These are phyloP conservation scores for Ganoderma boninense DNA, from an alignment of 1,284 basidiomycete genomes.

Conservation along the genomic window DNA sequence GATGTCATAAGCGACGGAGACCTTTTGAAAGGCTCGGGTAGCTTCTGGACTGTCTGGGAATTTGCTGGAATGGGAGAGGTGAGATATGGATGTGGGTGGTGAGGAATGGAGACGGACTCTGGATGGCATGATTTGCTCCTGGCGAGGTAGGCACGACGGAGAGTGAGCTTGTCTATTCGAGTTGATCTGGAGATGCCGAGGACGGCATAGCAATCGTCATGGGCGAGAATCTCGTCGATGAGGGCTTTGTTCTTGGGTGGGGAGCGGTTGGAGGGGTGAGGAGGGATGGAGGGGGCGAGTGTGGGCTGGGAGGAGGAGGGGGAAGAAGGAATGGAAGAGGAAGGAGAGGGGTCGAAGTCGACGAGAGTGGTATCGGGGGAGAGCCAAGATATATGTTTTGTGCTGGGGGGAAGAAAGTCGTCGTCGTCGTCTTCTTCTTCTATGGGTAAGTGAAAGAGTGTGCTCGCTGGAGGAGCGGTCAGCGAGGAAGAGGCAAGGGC, in stretches of 20 bases:
- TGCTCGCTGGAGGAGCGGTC: conserved; percentile 49
- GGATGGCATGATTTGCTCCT: conserved; percentile 84
- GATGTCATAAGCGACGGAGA: conserved; percentile 84
- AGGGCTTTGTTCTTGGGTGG: conserved; percentile 40
- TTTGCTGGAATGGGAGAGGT: conserved; percentile 60
- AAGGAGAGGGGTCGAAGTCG: background rate
- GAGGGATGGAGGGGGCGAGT: conserved; percentile 28
- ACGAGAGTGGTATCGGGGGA: background rate
- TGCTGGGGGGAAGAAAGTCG: conserved; percentile 39
- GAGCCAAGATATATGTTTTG: conserved; percentile 58
- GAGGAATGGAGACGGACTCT: conserved; percentile 62
- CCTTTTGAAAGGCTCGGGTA: conserved; percentile 86
- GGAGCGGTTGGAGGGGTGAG: conserved; percentile 28
- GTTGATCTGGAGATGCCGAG: conserved; percentile 67
- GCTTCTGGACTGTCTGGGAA: conserved; percentile 80
- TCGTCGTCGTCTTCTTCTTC: conserved; percentile 58
- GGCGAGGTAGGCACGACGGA: conserved; percentile 80
- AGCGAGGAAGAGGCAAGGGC: background rate
- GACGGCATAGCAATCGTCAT: conserved; percentile 75
- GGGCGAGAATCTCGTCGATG: conserved; percentile 62
- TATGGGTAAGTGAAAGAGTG: conserved; percentile 68
- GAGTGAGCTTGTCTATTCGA: conserved; percentile 65
- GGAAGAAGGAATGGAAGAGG: conserved; percentile 36
- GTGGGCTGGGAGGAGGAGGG: conserved; percentile 34
- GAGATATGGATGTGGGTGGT: conserved; percentile 3